Conservation (phyloP, 78 protist species). For the Dictyostelium brefeldianum region DNA sequence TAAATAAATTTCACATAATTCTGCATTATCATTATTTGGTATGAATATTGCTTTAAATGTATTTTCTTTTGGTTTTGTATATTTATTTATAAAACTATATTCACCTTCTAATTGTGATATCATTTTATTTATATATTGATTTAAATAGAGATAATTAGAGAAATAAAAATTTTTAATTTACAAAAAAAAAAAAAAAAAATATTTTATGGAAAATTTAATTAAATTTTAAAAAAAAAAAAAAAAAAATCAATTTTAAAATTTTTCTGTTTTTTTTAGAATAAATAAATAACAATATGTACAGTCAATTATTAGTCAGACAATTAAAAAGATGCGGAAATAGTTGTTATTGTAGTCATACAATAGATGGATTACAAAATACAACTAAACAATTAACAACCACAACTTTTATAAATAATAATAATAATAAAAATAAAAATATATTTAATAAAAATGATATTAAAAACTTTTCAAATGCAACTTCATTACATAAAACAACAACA, state of each 20-base stretch:
- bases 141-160: neutral
- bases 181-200: neutral
- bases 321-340: neutral
- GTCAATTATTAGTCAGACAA: neutral
- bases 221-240: too few species aligned
- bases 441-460: neutral
- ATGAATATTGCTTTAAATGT: conserved; percentile 2
- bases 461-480: conserved; percentile 10
- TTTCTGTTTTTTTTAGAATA: too few species aligned
- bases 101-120: neutral
- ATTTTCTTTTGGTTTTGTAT: neutral
- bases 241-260: too few species aligned
- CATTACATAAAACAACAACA: neutral
- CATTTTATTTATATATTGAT: neutral
- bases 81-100: neutral
- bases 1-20: neutral
- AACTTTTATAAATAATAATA: neutral
- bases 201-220: neutral
- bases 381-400: neutral
- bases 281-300: neutral
- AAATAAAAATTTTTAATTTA: neutral
- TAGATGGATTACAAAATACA: neutral
- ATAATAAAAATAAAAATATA: neutral
- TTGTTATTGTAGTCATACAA: neutral
- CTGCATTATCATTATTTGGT: neutral